Percentiles rank a stretch among this genome's conserved stretches.
These are phyloP conservation scores for Torulaspora pretoriensis DNA, from an alignment of 1,139 yeast species.

Conservation along the genomic window DNA sequence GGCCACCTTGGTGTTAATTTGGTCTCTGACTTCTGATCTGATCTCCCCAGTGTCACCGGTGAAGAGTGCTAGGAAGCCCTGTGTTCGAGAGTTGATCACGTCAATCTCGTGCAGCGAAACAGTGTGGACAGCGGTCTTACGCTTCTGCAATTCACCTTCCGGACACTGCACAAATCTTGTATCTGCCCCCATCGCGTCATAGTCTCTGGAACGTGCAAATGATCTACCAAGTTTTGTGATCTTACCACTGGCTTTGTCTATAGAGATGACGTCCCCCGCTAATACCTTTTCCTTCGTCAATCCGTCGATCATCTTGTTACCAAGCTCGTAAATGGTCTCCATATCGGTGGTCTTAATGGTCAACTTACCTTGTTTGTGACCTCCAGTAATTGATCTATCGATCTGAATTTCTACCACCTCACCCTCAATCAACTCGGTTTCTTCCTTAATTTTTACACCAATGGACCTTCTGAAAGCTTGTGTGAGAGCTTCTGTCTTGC, in stretches of 20 bases:
- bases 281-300: conserved; percentile 90
- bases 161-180: conserved; percentile 98
- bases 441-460: conserved; percentile 93
- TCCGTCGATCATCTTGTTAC: conserved; percentile 96
- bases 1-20: conserved; percentile 92
- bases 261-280: conserved; percentile 95
- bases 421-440: conserved; percentile 95
- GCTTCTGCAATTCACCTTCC: conserved; percentile 94
- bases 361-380: conserved; percentile 95
- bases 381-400: conserved; percentile 93
- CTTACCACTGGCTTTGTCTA: conserved; percentile 93
- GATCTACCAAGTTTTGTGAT: conserved; percentile 93
- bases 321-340: conserved; percentile 97
- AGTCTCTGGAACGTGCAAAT: conserved; percentile 92
- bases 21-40: conserved; percentile 92
- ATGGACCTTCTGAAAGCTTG: conserved; percentile 95
- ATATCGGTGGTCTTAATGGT: conserved; percentile 97
- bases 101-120: conserved; percentile 97
- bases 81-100: conserved; percentile 95
- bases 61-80: conserved; percentile 92
- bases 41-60: conserved; percentile 98
- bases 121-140: conserved; percentile 93
- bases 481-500: conserved; percentile 92
- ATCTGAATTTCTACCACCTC: conserved; percentile 98
- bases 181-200: conserved; percentile 99